A percentile compares a stretch with the other conserved stretches of the same genome.
Evolutionary conservation across 148 eudicot genomes (phyloP).

Genomic region (Arbutus unedo): DNA sequence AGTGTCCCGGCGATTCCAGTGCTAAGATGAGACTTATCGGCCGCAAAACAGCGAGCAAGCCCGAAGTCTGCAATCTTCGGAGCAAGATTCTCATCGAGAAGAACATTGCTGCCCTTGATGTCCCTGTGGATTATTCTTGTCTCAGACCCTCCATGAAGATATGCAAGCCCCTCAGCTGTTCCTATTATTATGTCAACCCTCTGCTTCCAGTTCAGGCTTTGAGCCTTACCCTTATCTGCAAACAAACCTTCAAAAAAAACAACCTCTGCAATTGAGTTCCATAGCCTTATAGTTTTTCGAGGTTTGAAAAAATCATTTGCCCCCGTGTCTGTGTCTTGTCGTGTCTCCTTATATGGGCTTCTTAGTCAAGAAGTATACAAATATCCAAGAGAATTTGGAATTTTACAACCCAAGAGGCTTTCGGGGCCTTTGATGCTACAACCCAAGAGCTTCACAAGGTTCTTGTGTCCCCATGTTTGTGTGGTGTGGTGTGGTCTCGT

Average conservation of each 20-base stretch:
- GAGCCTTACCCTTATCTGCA: conserved; percentile 40
- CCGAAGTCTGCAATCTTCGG: conserved; percentile 89
- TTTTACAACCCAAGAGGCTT: conserved; percentile 49
- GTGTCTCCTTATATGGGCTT: not conserved
- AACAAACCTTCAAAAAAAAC: not conserved
- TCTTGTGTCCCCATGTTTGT: conserved; percentile 35
- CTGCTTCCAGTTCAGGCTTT: conserved; percentile 42
- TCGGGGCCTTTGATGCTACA: conserved; percentile 70
- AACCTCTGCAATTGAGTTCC: not conserved
- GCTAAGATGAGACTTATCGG: conserved; percentile 57
- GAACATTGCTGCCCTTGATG: conserved; percentile 71
- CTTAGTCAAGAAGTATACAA: not conserved
- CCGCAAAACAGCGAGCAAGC: conserved; percentile 58
- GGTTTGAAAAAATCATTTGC: conserved; percentile 20
- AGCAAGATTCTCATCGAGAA: conserved; percentile 55
- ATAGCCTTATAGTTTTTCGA: not conserved
- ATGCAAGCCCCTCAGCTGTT: conserved; percentile 68
- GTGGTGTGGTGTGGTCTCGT: not conserved
- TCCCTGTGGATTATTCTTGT: conserved; percentile 69
- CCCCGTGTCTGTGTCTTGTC: no score
- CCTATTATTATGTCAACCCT: conserved; percentile 55
- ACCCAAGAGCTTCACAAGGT: conserved; percentile 70
- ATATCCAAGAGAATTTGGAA: not conserved
- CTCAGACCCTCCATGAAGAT: conserved; percentile 63
- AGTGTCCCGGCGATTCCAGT: conserved; percentile 69